Conservation (phyloP, 2,329 filamentous ascomycete species). For the Tolypocladium endophyticum region DNA sequence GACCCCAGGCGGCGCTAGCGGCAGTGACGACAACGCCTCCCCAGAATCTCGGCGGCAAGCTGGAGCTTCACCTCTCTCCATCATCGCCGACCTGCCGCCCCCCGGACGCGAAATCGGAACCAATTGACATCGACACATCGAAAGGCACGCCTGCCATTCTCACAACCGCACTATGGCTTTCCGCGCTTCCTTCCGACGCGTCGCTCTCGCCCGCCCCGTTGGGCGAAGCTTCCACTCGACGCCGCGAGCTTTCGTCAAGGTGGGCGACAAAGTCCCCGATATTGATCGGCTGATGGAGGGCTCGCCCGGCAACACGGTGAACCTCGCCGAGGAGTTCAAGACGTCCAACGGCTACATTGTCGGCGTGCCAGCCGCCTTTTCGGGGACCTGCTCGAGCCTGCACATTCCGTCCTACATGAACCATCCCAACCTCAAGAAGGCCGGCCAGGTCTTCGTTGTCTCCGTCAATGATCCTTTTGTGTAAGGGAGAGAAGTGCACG, state of each 20-base stretch:
- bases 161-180: slow-evolving; percentile 20
- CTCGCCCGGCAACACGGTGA: slow-evolving; percentile 88
- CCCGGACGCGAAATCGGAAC: background rate
- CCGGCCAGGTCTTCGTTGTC: slow-evolving; percentile 79
- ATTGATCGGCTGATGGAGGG: slow-evolving; percentile 69
- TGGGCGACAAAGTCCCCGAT: slow-evolving; percentile 69
- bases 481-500: slow-evolving; percentile 40
- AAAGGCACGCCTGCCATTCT: background rate
- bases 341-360: slow-evolving; percentile 71
- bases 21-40: background rate
- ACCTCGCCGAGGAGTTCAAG: slow-evolving; percentile 65
- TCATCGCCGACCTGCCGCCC: background rate
- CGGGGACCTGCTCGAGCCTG: slow-evolving; percentile 42
- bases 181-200: slow-evolving; percentile 22
- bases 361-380: slow-evolving; percentile 74
- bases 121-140: background rate
- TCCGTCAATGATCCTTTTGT: slow-evolving; percentile 93
- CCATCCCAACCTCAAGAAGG: slow-evolving; percentile 65
- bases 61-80: background rate
- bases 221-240: slow-evolving; percentile 52
- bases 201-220: slow-evolving; percentile 18
- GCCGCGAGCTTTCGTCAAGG: slow-evolving; percentile 53
- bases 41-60: background rate
- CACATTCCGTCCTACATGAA: slow-evolving; percentile 85
- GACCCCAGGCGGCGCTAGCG: background rate